Percentiles rank a stretch among this genome's conserved stretches.
Conservation (phyloP, 495 filamentous ascomycete genomes). For the Penicilliopsis zonata region DNA sequence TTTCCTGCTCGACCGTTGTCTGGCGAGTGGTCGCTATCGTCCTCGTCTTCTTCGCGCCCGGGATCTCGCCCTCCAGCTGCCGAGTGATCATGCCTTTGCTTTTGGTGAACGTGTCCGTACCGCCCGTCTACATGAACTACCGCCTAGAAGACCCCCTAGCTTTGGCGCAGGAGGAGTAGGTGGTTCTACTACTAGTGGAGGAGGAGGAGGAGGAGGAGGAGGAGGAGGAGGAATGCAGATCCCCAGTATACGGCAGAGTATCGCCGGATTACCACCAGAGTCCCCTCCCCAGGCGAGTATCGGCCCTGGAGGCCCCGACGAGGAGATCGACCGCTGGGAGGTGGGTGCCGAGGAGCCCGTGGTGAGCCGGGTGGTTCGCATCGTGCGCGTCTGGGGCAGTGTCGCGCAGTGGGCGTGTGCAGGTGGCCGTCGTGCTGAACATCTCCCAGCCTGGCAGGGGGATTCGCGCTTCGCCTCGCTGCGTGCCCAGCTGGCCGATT, state of each 20-base stretch:
- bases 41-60: conserved; percentile 55
- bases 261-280: conserved; percentile 28
- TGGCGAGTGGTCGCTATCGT: conserved; percentile 65
- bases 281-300: conserved; percentile 23
- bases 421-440: conserved; percentile 49
- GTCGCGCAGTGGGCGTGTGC: conserved; percentile 66
- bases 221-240: conserved; percentile 31
- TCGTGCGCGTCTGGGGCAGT: conserved; percentile 68
- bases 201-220: conserved; percentile 26
- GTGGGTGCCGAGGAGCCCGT: conserved; percentile 54
- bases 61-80: conserved; percentile 44
- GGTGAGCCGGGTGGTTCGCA: conserved; percentile 61
- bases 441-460: conserved; percentile 49
- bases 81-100: conserved; percentile 37
- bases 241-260: conserved; percentile 33
- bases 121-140: conserved; percentile 27
- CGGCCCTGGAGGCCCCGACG: conserved; percentile 49
- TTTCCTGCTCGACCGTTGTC: conserved; percentile 69
- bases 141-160: conserved; percentile 24
- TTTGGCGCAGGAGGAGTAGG: conserved; percentile 30
- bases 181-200: too few relatives aligned
- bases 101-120: conserved; percentile 37
- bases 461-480: conserved; percentile 53
- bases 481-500: conserved; percentile 45
- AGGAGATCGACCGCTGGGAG: conserved; percentile 50